These are phyloP conservation scores for Sclerotinia subarctica DNA, from an alignment of 2,329 filamentous ascomycete genomes.

Conservation along the genomic window DNA sequence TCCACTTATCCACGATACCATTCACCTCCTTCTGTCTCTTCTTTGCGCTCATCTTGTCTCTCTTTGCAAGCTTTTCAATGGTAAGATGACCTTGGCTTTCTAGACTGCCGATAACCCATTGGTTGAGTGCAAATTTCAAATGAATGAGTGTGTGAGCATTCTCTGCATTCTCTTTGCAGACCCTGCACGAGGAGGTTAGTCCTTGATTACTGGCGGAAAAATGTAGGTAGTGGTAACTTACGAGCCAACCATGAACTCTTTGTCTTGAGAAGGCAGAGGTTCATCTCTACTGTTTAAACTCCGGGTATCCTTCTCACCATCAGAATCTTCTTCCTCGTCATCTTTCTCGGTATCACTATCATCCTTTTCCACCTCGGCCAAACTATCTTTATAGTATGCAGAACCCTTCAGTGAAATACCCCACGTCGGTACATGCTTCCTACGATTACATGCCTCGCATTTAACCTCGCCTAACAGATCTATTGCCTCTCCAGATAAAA, in stretches of 20 bases:
- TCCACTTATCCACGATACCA: constrained; percentile 63
- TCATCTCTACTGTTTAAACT: constrained; percentile 48
- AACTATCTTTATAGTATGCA: constrained; percentile 62
- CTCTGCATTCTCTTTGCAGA: constrained; percentile 62
- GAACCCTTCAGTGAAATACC: constrained; percentile 61
- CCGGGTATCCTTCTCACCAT: constrained; percentile 40
- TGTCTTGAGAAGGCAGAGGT: constrained; percentile 44
- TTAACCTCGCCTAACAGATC: constrained; percentile 42
- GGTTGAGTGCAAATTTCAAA: constrained; percentile 72
- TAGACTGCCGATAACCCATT: constrained; percentile 65
- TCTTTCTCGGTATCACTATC: constrained; percentile 34
- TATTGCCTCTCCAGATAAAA: constrained; percentile 42
- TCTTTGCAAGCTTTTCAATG: constrained; percentile 55
- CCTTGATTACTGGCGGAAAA: constrained; percentile 29
- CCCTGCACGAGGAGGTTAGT: constrained; percentile 30
- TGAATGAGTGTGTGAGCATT: constrained; percentile 70
- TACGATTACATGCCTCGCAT: constrained; percentile 60
- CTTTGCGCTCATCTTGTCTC: constrained; percentile 59
- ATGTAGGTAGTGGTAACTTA: constrained; percentile 27
- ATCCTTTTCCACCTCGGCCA: constrained; percentile 59
- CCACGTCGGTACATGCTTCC: constrained; percentile 63
- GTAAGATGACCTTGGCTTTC: constrained; percentile 55
- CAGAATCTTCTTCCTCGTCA: constrained; percentile 41
- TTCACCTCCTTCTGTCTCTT: constrained; percentile 60
- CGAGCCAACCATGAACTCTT: constrained; percentile 52